Base-by-base conservation (phyloP, 306 rosid genomes). In the Prunus mira region DNA sequence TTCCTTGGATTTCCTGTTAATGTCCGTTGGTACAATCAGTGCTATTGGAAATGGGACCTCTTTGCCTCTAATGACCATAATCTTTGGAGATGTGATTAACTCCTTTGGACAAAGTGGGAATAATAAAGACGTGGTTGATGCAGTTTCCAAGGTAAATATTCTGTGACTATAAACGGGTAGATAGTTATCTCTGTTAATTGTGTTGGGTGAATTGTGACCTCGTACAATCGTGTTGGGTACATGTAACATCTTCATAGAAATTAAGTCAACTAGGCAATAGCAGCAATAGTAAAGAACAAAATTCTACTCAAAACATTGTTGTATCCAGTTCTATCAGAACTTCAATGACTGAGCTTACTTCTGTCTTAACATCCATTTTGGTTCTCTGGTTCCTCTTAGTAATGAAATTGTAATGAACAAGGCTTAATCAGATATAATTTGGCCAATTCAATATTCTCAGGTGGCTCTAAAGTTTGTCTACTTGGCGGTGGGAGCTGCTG, bases 401-500 rank as follows among this genome's bases (percentile, higher is more conserved):
- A 4, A 24, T 1, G 38, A 32, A 32, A 32, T 32, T 32, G 38
- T 32, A 22, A 57, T 17, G 18, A 27, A 41, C 52, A 3, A 5
- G n/a, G 6, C 60, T 3, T 70, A 32, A 12, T n/a, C 4, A 51
- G 22, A 61, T 19, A 17, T 67, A 28, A 75, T 22, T 13, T 65
- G 57, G 69, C 57, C 64, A 52, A 38, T 54, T 73, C 14, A 17
- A 46, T 61, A 9, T 86, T 58, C 54, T 80, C 83, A 93, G 97
- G 88, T 85, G 34, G 66, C 84, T 69, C 81, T 93, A 20, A 78
- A 85, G 60, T 93, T 86, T 38, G 74, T 93, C 15, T 91, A 89
- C 88, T 83, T 93, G 87, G 98, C 88, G 18, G 58, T 78, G 43
- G 98, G 97, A n/a, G 41, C 91, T 72, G 89, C 85, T 58, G 20